Evolutionary conservation across 805 yeast genomes (phyloP), one percentile per base, ranked within the genome.

Genomic region (Kluyveromyces wickerhamii): DNA sequence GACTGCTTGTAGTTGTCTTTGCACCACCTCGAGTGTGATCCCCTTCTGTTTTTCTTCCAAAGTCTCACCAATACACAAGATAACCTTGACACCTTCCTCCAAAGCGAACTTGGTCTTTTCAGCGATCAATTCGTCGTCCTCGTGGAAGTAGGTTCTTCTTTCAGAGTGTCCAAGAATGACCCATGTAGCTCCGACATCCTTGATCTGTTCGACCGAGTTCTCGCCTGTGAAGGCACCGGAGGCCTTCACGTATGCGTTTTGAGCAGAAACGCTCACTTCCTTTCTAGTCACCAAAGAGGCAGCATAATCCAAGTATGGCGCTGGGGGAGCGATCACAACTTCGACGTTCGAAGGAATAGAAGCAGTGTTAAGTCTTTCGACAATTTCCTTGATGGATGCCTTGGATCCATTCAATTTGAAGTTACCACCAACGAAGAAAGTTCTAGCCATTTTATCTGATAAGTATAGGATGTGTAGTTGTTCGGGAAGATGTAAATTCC

Each of bases 171-270:
- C 98, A 49, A 92, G 73, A 59, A 92, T 75, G 45, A 88, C 94
- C 96, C 96, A 92, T 45, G 73, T 75, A 49, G 86, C 92, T 49
- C 94, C 94, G 55, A 82, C 73, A 62, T 92, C 98, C 71, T 83
- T 80, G 60, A 89, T 65, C 67, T 85, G 83, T 42, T 72, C 77
- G 36, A 94, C 92, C 34, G 95, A 80, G 60, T 82, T 77, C 72
- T 92, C 98, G 65, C 98, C 98, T 45, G 98, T 92, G 84, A 61
- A 92, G 45, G 98, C 98, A 71, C 98, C 98, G 38, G 88, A 74
- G 46, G 77, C 78, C 76, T 86, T 86, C 61, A 71, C 66, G 67
- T 75, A 89, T 45, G 86, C 76, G 68, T 92, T 89, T 72, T 92
- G 98, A 43, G 94, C 95, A 60, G 89, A 79, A 38, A 92, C 74